These are phyloP conservation scores for Solanum tarijense DNA, from an alignment of 257 asterid genomes.

Conservation along the genomic window DNA sequence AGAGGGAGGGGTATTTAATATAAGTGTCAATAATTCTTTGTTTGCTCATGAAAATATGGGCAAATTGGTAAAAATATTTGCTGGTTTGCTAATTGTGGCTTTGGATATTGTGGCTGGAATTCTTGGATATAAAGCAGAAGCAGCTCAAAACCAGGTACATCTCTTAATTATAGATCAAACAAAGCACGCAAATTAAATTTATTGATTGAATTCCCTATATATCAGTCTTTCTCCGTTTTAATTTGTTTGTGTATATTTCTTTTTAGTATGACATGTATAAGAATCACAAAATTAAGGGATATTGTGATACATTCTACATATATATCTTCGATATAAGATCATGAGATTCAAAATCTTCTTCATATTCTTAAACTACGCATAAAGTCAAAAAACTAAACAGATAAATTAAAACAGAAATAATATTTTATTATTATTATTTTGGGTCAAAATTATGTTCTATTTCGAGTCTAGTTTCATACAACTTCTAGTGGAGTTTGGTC, in stretches of 20 bases:
- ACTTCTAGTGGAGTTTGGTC: background rate
- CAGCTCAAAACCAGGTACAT: constrained; percentile 62
- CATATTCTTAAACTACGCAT: background rate
- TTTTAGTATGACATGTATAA: background rate
- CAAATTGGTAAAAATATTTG: constrained; percentile 40
- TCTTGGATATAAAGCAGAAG: constrained; percentile 72
- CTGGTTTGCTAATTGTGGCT: constrained; percentile 54
- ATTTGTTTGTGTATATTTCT: background rate
- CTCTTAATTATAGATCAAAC: background rate
- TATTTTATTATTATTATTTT: background rate
- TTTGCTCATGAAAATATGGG: constrained; percentile 25
- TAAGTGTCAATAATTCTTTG: background rate
- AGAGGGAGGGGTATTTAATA: background rate
- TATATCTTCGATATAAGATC: background rate
- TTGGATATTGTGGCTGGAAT: constrained; percentile 64
- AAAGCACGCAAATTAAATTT: background rate
- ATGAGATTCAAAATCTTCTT: background rate
- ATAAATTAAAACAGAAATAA: background rate
- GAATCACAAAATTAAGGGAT: background rate
- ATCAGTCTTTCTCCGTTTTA: background rate
- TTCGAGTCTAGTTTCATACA: background rate
- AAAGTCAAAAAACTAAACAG: background rate
- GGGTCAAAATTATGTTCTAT: background rate
- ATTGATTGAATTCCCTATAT: background rate
- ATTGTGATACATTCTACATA: background rate